Evolutionary conservation across 495 filamentous ascomycete species (phyloP).

Genomic region (Hyphodiscus hymeniophilus): DNA sequence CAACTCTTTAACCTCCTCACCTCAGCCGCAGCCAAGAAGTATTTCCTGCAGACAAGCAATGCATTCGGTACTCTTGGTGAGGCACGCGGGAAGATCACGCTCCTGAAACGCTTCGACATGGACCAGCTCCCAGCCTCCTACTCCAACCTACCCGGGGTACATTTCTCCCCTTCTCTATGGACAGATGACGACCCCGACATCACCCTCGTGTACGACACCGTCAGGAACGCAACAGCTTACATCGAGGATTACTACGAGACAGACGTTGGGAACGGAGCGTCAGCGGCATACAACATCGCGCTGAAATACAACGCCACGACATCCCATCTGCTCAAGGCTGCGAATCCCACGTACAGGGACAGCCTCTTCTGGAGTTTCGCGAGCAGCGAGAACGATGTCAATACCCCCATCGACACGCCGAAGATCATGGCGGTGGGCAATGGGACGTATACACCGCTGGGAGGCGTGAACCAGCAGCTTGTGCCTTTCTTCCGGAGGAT

Average conservation of each 20-base stretch:
- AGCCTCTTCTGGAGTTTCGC: conserved; percentile 44
- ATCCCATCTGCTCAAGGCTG: conserved; percentile 27
- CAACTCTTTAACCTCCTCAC: conserved; percentile 28
- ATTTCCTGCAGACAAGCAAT: conserved; percentile 31
- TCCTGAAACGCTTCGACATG: conserved; percentile 35
- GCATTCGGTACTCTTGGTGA: conserved; percentile 32
- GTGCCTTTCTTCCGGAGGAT: conserved; percentile 88
- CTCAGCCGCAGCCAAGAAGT: conserved; percentile 27
- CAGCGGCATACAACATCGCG: conserved; percentile 29
- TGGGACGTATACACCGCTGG: conserved; percentile 28
- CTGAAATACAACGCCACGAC: conserved; percentile 35
- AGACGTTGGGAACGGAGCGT: conserved; percentile 20
- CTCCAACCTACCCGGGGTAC: conserved; percentile 29
- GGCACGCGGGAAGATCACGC: conserved; percentile 33
- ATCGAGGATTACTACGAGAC: conserved; percentile 38
- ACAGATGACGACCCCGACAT: conserved; percentile 30
- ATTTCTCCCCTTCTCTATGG: conserved; percentile 34
- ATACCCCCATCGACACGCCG: conserved; percentile 35
- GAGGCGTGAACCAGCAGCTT: conserved; percentile 74
- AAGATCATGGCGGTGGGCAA: conserved; percentile 41
- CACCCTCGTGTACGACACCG: conserved; percentile 27
- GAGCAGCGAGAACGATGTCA: conserved; percentile 33
- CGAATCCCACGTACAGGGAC: conserved; percentile 20
- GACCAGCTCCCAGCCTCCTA: conserved; percentile 27
- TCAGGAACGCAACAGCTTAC: conserved; percentile 29